Base-by-base conservation (phyloP, 2,329 filamentous ascomycete species). In the Gyromitra esculenta region DNA sequence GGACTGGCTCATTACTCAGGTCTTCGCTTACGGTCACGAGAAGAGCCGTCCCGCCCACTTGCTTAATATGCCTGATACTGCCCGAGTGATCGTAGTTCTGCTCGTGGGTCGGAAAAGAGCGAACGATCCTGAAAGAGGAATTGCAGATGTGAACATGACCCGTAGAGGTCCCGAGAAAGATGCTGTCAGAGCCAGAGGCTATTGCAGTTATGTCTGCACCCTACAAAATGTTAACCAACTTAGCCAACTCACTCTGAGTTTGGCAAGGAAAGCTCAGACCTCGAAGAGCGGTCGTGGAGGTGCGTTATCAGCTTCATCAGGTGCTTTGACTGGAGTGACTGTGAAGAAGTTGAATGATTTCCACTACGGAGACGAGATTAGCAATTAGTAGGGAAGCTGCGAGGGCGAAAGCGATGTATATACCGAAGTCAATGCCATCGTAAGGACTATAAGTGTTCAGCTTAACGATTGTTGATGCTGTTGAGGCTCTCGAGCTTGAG, bases 301-400 rank as follows among this genome's bases (percentile, higher is more conserved):
- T 83, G 90, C 91, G 83, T 96, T 93, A 82, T 91, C 73, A 54
- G 67, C 48, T 78, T 79, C 91, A 83, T 96, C 91, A 81, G 88
- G 88, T 81, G 94, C 88, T 82, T 91, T 90, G 84, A 97, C 90
- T 83, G 92, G 91, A 83, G 90, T 90, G 84, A 97, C 93, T 85
- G 97, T 93, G 89, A 99, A 98, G 90, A 99, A 99, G 88, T 97
- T 94, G 87, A 99, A 99, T 81, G 92, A 91, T 92, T 97, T 97
- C 95, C 96, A 98, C 95, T 97, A 79, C 18, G 37, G 31, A 35
- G 7, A 50, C 31, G 65, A 35, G 15, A 57, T 75, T 71, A 75
- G 56, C 59, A 59, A 41, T 3, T 9, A 18, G 6, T 13, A 18
- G 7, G 9, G 3, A 48, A 65, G 48, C 13, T 18, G n/a, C 4